These are phyloP conservation scores for Thalassiosira sp. DNA, from an alignment of 352 stramenopile genomes.

Conservation along the genomic window DNA sequence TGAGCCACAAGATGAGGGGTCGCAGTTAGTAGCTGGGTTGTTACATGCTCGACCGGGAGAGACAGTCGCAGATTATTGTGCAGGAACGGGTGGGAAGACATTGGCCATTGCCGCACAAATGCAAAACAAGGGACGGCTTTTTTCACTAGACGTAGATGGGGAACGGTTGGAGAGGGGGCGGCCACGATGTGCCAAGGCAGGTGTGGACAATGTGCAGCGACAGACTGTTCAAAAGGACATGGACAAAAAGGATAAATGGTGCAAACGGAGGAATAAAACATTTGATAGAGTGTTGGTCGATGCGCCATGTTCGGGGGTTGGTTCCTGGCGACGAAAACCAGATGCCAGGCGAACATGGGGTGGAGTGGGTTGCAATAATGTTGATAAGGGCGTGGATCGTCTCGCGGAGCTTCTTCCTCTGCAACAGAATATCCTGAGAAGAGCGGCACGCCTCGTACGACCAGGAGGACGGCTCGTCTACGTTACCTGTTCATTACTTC, in stretches of 20 bases:
- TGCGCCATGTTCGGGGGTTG: constrained; percentile 47
- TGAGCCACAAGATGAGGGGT: constrained; percentile 61
- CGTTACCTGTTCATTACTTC: constrained; percentile 47
- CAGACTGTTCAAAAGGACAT: constrained; percentile 8
- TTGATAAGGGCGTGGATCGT: constrained; percentile 8
- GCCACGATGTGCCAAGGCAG: constrained; percentile 10
- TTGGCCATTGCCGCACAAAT: constrained; percentile 40
- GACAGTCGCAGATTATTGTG: constrained; percentile 51
- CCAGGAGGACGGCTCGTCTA: constrained; percentile 51
- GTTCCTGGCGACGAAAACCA: constrained; percentile 40
- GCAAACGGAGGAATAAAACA: constrained; percentile 18
- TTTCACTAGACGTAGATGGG: constrained; percentile 20
- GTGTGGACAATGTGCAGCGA: constrained; percentile 16
- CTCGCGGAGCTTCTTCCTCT: constrained; percentile 23
- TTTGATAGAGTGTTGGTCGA: constrained; percentile 51
- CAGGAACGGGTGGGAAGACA: constrained; percentile 58
- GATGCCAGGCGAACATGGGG: constrained; percentile 20
- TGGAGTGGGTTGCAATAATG: background rate
- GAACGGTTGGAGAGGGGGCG: constrained; percentile 16
- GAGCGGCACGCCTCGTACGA: constrained; percentile 38
- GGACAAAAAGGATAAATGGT: constrained; percentile 4
- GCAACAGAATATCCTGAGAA: constrained; percentile 40
- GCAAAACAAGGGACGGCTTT: constrained; percentile 13
- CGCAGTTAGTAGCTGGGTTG: constrained; percentile 45
- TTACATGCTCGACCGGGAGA: constrained; percentile 28